phyloP scores from a whole-genome alignment of 208 protist species.

The Zelonia costaricensis region DNA sequence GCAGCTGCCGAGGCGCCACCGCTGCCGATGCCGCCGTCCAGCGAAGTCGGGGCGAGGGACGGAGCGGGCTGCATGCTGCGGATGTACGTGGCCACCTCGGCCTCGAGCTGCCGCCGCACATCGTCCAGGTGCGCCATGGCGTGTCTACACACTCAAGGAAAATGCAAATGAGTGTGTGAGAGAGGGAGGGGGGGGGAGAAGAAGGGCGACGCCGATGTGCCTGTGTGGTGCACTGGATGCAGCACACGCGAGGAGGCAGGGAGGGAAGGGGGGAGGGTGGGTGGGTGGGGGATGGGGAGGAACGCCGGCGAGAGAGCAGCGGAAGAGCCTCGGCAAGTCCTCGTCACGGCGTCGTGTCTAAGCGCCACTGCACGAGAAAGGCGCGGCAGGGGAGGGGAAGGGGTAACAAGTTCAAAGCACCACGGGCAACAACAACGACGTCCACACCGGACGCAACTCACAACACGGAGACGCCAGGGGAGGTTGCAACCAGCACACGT shows the following conservation, averaged over 20 bases:
- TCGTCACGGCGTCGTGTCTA: too few relatives aligned
- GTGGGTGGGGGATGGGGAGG: too few relatives aligned
- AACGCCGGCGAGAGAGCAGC: not conserved
- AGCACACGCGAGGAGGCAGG: not conserved
- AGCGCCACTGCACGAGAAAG: too few relatives aligned
- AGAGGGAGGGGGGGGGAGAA: not conserved
- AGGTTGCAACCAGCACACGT: too few relatives aligned
- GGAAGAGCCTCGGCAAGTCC: too few relatives aligned
- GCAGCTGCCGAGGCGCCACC: constrained; percentile 21
- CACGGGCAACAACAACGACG: too few relatives aligned
- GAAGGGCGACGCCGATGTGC: not conserved
- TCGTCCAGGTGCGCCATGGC: constrained; percentile 27
- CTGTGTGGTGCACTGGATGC: not conserved
- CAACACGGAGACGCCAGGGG: too few relatives aligned
- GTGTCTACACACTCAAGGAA: not conserved
- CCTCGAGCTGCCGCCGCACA: constrained; percentile 23
- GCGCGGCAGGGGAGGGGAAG: too few relatives aligned
- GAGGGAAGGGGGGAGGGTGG: too few relatives aligned
- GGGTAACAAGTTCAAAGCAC: too few relatives aligned
- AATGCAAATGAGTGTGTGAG: not conserved
- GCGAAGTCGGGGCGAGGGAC: constrained; percentile 29
- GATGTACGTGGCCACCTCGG: constrained; percentile 17
- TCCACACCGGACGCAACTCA: too few relatives aligned
- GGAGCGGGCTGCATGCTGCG: constrained; percentile 24
- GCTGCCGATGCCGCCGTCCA: constrained; percentile 36